Evolutionary conservation across 495 filamentous ascomycete genomes (phyloP).

Genomic region (Cetradonia linearis): DNA sequence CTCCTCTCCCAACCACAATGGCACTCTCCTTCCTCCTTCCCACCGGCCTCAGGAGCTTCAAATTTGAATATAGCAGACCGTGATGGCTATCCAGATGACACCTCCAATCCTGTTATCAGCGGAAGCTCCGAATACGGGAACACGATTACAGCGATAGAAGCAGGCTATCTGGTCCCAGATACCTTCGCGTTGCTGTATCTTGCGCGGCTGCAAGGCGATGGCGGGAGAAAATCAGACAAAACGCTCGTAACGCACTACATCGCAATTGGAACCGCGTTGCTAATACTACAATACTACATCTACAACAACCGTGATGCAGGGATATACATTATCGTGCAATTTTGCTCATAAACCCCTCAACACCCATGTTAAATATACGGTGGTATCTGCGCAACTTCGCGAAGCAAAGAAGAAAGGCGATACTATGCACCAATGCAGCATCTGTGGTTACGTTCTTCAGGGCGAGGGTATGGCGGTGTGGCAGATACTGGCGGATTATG

Average conservation of each 20-base stretch:
- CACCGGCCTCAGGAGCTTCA: not conserved
- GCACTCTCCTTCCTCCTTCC: not conserved
- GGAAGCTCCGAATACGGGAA: conserved; percentile 24
- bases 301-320: conserved; percentile 23
- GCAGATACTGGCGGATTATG: conserved; percentile 19
- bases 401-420: not conserved
- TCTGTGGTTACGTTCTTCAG: conserved; percentile 18
- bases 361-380: conserved; percentile 21
- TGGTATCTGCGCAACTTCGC: conserved; percentile 18
- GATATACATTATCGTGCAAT: conserved; percentile 24
- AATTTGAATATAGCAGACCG: not conserved
- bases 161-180: conserved; percentile 27
- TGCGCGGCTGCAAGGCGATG: not conserved
- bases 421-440: conserved; percentile 5
- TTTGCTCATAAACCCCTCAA: conserved; percentile 28
- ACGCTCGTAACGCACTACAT: conserved; percentile 23
- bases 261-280: conserved; percentile 19
- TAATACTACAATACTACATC: conserved; percentile 25
- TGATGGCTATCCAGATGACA: conserved; percentile 14
- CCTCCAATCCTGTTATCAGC: conserved; percentile 21
- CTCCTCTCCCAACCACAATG: not conserved
- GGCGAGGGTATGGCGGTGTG: conserved; percentile 18
- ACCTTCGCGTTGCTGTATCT: conserved; percentile 14
- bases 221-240: conserved; percentile 6
- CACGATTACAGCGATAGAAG: conserved; percentile 24